Base-by-base conservation (phyloP, 2,329 filamentous ascomycete genomes). In the Biscogniauxia marginata region DNA sequence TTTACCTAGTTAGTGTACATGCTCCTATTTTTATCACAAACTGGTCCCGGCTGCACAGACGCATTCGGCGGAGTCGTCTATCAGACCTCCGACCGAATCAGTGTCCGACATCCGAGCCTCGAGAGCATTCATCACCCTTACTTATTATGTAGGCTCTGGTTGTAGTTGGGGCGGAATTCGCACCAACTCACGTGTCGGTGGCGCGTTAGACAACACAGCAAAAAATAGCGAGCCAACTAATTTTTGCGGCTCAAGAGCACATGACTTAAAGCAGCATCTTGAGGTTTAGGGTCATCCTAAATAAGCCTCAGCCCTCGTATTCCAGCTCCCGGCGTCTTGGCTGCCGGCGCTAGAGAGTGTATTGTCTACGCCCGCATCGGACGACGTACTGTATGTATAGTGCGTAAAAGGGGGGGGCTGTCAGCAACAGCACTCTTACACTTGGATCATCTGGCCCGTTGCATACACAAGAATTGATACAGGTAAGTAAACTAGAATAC, bases 331-430 rank as follows among this genome's bases (percentile, higher is more conserved):
- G 44, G 34, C 22, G 47, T 22, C 16, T 47, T 21, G 48, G 47
- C 44, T 46, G 44, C 44, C 20, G 20, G 21, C 46, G 9, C 49
- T 30, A 6, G 51, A 59, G 50, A 51, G 44, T 16, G 52, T 49
- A 30, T 39, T 50, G 18, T 19, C 9, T 18, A 8, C 18, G 23
- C 8, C 13, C 7, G 16, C 47, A 24, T 51, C 23, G n/a, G 22
- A 23, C 34, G 22, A 23, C 19, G 30, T 22, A 20, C 49, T 16
- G 30, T 39, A 39, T 39, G 9, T 16, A 16, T 11, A 16, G n/a
- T n/a, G 6, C 13, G 24, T 6, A 25, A 25, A 6, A 25, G 24
- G 9, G n/a, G 13, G 9, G 13, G n/a, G 30, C 30, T 39, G n/a
- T 16, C 2, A 39, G n/a, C 9, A 39, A 16, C 30, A 39, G 30